A percentile compares a stretch with the other conserved stretches of the same genome.
Evolutionary conservation across 495 filamentous ascomycete genomes (phyloP).

Genomic region (Aspergillus sclerotiicarbonarius): DNA sequence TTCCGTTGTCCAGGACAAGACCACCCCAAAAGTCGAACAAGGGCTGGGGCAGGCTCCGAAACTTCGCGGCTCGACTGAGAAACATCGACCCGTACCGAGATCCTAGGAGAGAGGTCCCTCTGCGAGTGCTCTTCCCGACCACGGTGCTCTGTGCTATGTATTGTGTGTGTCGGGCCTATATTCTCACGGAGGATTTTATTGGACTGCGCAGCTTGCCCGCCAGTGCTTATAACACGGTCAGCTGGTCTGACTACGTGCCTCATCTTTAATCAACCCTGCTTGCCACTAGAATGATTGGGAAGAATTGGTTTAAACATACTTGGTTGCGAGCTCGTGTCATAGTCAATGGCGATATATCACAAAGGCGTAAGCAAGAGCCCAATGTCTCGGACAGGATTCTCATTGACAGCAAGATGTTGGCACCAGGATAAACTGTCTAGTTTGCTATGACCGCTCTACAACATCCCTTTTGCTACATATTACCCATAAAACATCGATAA

Average conservation of each 20-base stretch:
- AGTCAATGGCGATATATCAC: too few relatives aligned
- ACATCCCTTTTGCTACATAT: too few relatives aligned
- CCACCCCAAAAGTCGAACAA: neutral
- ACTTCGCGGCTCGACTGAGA: conserved; percentile 11
- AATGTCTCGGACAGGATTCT: too few relatives aligned
- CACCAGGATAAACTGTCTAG: too few relatives aligned
- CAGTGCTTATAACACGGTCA: conserved; percentile 26
- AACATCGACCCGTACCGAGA: conserved; percentile 21
- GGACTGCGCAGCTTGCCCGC: conserved; percentile 27
- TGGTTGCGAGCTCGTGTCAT: too few relatives aligned
- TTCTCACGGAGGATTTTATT: conserved; percentile 38
- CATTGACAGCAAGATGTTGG: too few relatives aligned
- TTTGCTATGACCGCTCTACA: too few relatives aligned
- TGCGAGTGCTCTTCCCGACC: conserved; percentile 17
- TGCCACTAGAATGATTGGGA: too few relatives aligned
- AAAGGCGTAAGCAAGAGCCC: too few relatives aligned
- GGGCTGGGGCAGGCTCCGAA: neutral
- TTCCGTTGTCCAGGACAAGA: neutral
- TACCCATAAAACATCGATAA: too few relatives aligned
- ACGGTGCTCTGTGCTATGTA: conserved; percentile 20
- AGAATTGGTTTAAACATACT: too few relatives aligned
- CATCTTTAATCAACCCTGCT: conserved; percentile 1
- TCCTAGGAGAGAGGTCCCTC: conserved; percentile 13
- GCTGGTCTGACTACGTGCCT: conserved; percentile 25
- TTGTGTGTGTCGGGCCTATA: conserved; percentile 19